Evolutionary conservation across 2,329 filamentous ascomycete genomes (phyloP).

Genomic region (Penicillium hordei): DNA sequence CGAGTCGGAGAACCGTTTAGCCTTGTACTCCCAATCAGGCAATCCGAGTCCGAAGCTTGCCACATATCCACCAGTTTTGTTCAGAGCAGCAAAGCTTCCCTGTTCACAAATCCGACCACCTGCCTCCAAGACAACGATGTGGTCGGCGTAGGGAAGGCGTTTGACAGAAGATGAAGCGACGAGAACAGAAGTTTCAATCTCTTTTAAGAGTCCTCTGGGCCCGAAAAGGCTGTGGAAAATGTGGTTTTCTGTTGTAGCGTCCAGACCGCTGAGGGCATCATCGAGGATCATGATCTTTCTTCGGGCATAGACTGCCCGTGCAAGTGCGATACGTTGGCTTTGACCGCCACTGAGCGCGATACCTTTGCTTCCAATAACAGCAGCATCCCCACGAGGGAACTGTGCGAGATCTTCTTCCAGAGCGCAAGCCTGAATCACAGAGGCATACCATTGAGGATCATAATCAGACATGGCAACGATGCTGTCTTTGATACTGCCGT

Average conservation of each 20-base stretch:
- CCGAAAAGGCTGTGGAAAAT: conserved; percentile 52
- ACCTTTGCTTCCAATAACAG: conserved; percentile 53
- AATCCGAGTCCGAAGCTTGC: conserved; percentile 39
- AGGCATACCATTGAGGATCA: conserved; percentile 40
- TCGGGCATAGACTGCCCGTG: conserved; percentile 53
- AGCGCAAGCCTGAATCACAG: conserved; percentile 39
- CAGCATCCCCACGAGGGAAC: conserved; percentile 45
- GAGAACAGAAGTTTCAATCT: conserved; percentile 42
- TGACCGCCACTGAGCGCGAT: conserved; percentile 55
- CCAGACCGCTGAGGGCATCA: conserved; percentile 54
- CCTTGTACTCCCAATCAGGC: conserved; percentile 34
- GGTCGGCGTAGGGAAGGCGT: conserved; percentile 44
- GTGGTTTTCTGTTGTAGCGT: conserved; percentile 50
- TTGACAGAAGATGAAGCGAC: conserved; percentile 43
- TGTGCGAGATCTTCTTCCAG: conserved; percentile 42
- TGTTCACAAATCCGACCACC: conserved; percentile 44
- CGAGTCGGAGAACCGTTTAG: conserved; percentile 21
- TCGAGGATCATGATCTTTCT: conserved; percentile 52
- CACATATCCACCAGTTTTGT: conserved; percentile 41
- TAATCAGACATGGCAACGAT: conserved; percentile 40
- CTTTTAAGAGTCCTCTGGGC: conserved; percentile 46
- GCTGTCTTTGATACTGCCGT: conserved; percentile 43
- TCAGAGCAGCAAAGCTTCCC: conserved; percentile 41
- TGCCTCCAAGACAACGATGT: conserved; percentile 42
- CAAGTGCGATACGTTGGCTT: conserved; percentile 55